These are phyloP conservation scores for Chlamydomonas incerta DNA, from an alignment of 139 green algal species.

Conservation along the genomic window DNA sequence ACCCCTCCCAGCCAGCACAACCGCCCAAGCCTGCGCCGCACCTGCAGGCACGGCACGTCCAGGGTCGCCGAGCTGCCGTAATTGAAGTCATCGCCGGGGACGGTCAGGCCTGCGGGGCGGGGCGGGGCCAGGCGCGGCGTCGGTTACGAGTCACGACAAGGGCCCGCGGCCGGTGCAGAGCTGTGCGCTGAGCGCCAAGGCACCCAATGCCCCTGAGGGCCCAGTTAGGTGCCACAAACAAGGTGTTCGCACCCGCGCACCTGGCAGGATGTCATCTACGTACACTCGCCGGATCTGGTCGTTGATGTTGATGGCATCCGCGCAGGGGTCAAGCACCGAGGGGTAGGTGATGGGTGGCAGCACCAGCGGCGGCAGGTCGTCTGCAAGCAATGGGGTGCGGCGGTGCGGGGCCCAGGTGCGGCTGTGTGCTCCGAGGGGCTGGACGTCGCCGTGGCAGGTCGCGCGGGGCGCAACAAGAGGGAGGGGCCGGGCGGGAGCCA, in stretches of 20 bases:
- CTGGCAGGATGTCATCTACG: constrained; percentile 83
- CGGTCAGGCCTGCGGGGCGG: constrained; percentile 58
- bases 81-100: constrained; percentile 95
- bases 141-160: too few species aligned
- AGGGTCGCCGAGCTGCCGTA: constrained; percentile 90
- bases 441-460: too few species aligned
- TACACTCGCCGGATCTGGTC: constrained; percentile 88
- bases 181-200: too few species aligned
- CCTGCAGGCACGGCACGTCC: constrained; percentile 79
- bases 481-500: too few species aligned
- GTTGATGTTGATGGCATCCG: constrained; percentile 93
- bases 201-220: too few species aligned
- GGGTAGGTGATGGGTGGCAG: constrained; percentile 77
- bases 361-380: constrained; percentile 73
- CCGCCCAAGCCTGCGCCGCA: not conserved
- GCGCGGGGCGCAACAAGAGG: too few species aligned
- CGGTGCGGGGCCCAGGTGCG: not conserved
- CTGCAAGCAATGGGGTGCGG: constrained; percentile 15
- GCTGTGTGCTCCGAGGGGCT: too few species aligned
- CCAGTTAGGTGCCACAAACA: too few species aligned
- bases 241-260: constrained; percentile 50
- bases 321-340: constrained; percentile 75
- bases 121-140: too few species aligned
- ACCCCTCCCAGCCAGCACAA: not conserved
- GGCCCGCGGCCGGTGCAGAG: too few species aligned